Evolutionary conservation across 441 rosid species (phyloP), one percentile per base, ranked within the genome.

Genomic region (Cnidoscolus chayamansa): DNA sequence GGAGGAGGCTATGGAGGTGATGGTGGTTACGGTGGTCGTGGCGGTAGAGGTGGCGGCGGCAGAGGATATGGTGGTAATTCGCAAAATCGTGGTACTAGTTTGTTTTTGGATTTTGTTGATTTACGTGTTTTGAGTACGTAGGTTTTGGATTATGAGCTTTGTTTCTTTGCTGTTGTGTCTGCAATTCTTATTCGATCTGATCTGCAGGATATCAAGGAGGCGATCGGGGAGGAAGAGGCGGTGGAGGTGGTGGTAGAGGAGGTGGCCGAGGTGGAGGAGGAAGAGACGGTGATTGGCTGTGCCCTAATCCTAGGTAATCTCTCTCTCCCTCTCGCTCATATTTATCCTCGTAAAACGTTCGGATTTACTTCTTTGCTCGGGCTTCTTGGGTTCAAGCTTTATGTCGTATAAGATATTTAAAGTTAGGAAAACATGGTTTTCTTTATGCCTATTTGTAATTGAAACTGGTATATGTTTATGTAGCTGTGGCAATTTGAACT

Each of bases 401-500:
- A 3, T 7, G 10, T 31, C 1, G 12, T 15, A 43, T 61, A 50
- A 45, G 40, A 5, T 65, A 43, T 67, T 67, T 63, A 72, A 31
- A 31, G 20, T 32, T 20, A 31, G 0, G 2, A 55, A 30, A 70
- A 8, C 57, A 68, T 37, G 65, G 48, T 19, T 45, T 67, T 53
- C 71, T 60, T 25, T 66, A 72, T 32, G 58, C 49, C 1, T 25
- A 3, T 63, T 72, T 63, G 64, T 45, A 20, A 55, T 63, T 37
- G 54, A 40, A 11, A 50, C 37, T 35, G 56, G 20, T 49, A 2
- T 73, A 56, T 74, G 74, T 87, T 72, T 76, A 32, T 91, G 82
- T 83, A 94, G 99, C 76, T 94, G 97, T 84, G 99, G 94, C 80
- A 94, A 94, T 83, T 81, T 86, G 84, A n/a, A n/a, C n/a, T n/a